phyloP scores from a whole-genome alignment of 139 green algal genomes.

The Zygnema cylindricum region DNA sequence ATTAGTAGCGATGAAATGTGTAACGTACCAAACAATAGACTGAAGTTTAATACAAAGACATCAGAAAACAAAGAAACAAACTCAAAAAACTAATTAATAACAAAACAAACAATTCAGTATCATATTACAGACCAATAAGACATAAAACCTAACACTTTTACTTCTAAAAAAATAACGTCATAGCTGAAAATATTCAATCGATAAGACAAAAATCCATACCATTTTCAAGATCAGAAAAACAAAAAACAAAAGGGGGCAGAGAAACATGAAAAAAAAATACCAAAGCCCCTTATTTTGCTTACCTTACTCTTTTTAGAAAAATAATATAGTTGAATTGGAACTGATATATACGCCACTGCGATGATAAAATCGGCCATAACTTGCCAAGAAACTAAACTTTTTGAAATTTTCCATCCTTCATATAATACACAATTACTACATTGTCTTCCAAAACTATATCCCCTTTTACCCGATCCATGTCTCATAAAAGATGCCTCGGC shows the following conservation, averaged over 20 bases:
- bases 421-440: background rate
- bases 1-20: no score
- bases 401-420: background rate
- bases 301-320: conserved; percentile 11
- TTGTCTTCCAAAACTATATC: background rate
- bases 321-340: conserved; percentile 33
- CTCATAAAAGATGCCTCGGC: background rate
- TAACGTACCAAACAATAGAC: no score
- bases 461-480: background rate
- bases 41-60: no score
- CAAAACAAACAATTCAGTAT: no score
- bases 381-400: conserved; percentile 19
- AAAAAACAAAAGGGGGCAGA: no score
- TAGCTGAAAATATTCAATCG: background rate
- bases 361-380: conserved; percentile 26
- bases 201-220: background rate
- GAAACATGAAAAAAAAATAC: background rate
- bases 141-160: no score
- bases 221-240: background rate
- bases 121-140: no score
- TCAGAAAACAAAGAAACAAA: no score
- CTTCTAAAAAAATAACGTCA: no score
- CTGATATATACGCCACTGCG: conserved; percentile 14
- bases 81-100: no score
- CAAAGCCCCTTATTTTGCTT: background rate